Percentiles rank a stretch among this genome's conserved stretches.
phyloP scores from a whole-genome alignment of 2,329 filamentous ascomycete species.

The Shiraia sp. region DNA sequence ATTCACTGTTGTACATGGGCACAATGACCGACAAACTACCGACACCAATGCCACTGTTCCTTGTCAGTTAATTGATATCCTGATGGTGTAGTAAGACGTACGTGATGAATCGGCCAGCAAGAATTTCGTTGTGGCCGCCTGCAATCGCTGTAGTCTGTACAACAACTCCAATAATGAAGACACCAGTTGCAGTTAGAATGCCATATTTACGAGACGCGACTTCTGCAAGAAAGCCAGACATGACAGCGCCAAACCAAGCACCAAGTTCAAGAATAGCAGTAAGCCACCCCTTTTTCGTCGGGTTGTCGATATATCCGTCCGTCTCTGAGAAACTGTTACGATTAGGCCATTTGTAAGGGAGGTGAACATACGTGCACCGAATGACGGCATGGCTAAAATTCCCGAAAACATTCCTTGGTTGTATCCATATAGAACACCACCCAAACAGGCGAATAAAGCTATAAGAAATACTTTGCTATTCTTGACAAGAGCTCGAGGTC shows the following conservation, averaged over 20 bases:
- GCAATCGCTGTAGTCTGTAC: slow-evolving; percentile 66
- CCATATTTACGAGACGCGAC: slow-evolving; percentile 69
- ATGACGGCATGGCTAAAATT: slow-evolving; percentile 58
- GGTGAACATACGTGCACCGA: too few relatives aligned
- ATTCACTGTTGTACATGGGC: slow-evolving; percentile 54
- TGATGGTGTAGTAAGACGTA: too few relatives aligned
- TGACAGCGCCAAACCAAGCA: slow-evolving; percentile 74
- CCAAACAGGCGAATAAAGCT: slow-evolving; percentile 58
- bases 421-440: slow-evolving; percentile 66
- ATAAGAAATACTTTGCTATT: slow-evolving; percentile 60
- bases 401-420: slow-evolving; percentile 80
- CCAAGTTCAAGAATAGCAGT: slow-evolving; percentile 73
- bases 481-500: slow-evolving; percentile 55
- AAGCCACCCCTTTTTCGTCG: slow-evolving; percentile 53
- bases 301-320: slow-evolving; percentile 43
- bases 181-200: slow-evolving; percentile 65
- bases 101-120: slow-evolving; percentile 74
- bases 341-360: too few relatives aligned
- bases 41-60: slow-evolving; percentile 61
- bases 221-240: slow-evolving; percentile 74
- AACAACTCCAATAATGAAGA: slow-evolving; percentile 73
- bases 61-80: too few relatives aligned
- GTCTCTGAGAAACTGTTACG: too few relatives aligned
- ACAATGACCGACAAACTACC: slow-evolving; percentile 71
- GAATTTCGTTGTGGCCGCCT: slow-evolving; percentile 62